A percentile compares a stretch with the other conserved stretches of the same genome.
Conservation (phyloP, 331 rosid species). For the Rosa hybrid region DNA sequence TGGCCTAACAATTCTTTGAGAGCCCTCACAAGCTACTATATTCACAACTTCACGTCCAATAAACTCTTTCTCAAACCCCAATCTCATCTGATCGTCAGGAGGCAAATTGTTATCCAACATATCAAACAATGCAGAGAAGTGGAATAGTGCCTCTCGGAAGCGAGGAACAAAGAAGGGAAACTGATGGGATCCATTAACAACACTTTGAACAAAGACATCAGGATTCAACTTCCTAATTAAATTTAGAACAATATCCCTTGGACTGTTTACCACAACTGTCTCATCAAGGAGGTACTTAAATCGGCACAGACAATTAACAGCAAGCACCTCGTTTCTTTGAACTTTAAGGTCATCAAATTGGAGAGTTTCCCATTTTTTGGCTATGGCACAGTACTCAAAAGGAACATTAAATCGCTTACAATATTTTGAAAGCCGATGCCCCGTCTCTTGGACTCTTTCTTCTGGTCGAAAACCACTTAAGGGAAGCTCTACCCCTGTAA, state of each 20-base stretch:
- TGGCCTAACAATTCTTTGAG: slow-evolving; percentile 66
- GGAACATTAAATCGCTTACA: slow-evolving; percentile 63
- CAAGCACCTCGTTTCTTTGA: slow-evolving; percentile 45
- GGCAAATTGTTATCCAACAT: slow-evolving; percentile 44
- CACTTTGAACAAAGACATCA: slow-evolving; percentile 41
- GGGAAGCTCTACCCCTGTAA: slow-evolving; percentile 77
- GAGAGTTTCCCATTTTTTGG: slow-evolving; percentile 58
- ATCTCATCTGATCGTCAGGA: slow-evolving; percentile 31
- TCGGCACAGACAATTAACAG: slow-evolving; percentile 50
- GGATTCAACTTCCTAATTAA: slow-evolving; percentile 63
- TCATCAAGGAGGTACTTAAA: slow-evolving; percentile 58
- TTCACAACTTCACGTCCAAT: slow-evolving; percentile 52
- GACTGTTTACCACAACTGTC: slow-evolving; percentile 49
- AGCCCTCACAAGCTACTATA: slow-evolving; percentile 69
- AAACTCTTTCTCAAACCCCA: slow-evolving; percentile 42
- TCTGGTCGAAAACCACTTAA: slow-evolving; percentile 47
- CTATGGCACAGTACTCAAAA: slow-evolving; percentile 52
- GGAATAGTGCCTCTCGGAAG: slow-evolving; percentile 68
- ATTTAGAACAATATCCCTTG: slow-evolving; percentile 52
- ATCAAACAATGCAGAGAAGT: slow-evolving; percentile 57
- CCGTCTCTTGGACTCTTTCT: slow-evolving; percentile 49
- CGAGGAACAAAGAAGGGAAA: slow-evolving; percentile 66
- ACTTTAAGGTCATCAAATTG: slow-evolving; percentile 53
- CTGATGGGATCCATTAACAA: slow-evolving; percentile 48
- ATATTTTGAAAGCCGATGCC: slow-evolving; percentile 41